These are phyloP conservation scores for Penicillium pancosmium DNA, from an alignment of 495 filamentous ascomycete species.

Conservation along the genomic window DNA sequence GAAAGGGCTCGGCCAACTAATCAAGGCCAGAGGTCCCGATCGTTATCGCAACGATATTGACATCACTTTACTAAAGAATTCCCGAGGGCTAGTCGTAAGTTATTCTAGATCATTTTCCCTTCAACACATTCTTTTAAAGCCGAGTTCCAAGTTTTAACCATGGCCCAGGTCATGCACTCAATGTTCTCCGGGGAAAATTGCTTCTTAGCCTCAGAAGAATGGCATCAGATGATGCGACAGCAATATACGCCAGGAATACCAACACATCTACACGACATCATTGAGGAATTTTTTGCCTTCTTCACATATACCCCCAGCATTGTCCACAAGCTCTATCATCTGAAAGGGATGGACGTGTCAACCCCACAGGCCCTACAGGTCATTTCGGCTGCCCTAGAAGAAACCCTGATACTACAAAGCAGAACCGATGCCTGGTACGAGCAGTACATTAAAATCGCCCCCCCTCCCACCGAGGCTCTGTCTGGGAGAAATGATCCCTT, in stretches of 20 bases:
- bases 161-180: slow-evolving; percentile 37
- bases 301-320: slow-evolving; percentile 37
- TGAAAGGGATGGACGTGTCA: slow-evolving; percentile 24
- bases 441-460: slow-evolving; percentile 22
- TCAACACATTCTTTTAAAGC: neutral
- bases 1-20: slow-evolving; percentile 35
- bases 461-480: slow-evolving; percentile 24
- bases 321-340: slow-evolving; percentile 30
- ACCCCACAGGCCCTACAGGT: slow-evolving; percentile 14
- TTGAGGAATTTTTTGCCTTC: slow-evolving; percentile 36
- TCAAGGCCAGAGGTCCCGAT: slow-evolving; percentile 28
- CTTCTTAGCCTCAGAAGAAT: slow-evolving; percentile 32
- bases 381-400: slow-evolving; percentile 20
- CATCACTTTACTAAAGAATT: slow-evolving; percentile 31
- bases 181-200: slow-evolving; percentile 37
- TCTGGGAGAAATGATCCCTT: slow-evolving; percentile 26
- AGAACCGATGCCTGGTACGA: slow-evolving; percentile 32
- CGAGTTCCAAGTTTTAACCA: slow-evolving; percentile 1
- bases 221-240: slow-evolving; percentile 36
- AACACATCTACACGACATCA: slow-evolving; percentile 16
- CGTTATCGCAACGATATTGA: slow-evolving; percentile 34
- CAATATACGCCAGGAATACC: slow-evolving; percentile 22
- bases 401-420: slow-evolving; percentile 28
- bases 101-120: neutral
- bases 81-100: slow-evolving; percentile 37